These are phyloP conservation scores for Nakazawaea wyomingensis DNA, from an alignment of 805 yeast genomes.

Conservation along the genomic window DNA sequence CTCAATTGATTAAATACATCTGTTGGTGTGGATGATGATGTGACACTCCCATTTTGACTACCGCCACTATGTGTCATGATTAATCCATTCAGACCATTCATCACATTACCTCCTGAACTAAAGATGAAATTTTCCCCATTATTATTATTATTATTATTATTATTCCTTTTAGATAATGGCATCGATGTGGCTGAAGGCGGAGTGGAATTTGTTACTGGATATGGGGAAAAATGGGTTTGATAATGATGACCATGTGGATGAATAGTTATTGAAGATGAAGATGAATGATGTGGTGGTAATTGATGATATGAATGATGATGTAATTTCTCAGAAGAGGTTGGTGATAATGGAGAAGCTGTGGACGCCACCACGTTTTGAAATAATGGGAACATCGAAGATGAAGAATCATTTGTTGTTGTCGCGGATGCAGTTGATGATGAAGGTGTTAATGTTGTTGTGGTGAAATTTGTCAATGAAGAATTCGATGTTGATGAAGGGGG, in stretches of 20 bases:
- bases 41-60: neutral
- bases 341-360: constrained; percentile 1
- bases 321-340: neutral
- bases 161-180: neutral
- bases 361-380: constrained; percentile 3
- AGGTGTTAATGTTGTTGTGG: neutral
- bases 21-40: constrained; percentile 4
- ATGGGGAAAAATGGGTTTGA: constrained; percentile 9
- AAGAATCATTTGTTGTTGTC: neutral
- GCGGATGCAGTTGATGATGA: neutral
- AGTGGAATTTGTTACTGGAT: constrained; percentile 3
- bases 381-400: constrained; percentile 6
- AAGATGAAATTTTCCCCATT: too few relatives aligned
- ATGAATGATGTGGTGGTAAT: constrained; percentile 13
- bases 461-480: neutral
- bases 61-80: neutral
- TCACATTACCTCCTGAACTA: too few relatives aligned
- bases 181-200: too few relatives aligned
- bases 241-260: constrained; percentile 5
- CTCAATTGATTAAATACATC: neutral
- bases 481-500: neutral
- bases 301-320: constrained; percentile 11
- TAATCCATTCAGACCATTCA: too few relatives aligned
- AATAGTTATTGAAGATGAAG: neutral
- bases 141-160: too few relatives aligned